These are phyloP conservation scores for Neofusicoccum sp. DNA, from an alignment of 2,329 filamentous ascomycete species.

Conservation along the genomic window DNA sequence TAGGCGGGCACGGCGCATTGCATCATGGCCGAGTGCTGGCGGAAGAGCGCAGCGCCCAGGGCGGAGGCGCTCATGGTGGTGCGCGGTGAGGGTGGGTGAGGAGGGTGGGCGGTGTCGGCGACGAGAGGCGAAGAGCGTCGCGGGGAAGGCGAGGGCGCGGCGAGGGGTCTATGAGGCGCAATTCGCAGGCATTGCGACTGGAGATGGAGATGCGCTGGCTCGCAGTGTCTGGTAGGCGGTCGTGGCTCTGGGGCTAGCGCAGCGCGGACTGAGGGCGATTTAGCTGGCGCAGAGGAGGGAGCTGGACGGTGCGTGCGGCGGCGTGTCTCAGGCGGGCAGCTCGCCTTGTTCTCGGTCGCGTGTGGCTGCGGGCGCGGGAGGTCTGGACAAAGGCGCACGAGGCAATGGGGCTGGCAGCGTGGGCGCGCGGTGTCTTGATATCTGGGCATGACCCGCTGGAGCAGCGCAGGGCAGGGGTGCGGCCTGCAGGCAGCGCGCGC, in stretches of 20 bases:
- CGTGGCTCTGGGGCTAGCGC: slow-evolving; percentile 8
- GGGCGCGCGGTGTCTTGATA: slow-evolving; percentile 10
- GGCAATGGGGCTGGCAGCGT: neutral
- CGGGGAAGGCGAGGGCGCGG: neutral
- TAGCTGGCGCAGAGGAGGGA: neutral
- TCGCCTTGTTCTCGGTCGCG: slow-evolving; percentile 7
- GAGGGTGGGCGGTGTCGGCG: neutral
- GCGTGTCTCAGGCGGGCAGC: slow-evolving; percentile 6
- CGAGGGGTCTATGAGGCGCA: neutral
- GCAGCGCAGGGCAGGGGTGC: neutral
- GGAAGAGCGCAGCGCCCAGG: slow-evolving; percentile 18
- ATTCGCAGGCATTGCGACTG: neutral
- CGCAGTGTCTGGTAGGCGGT: slow-evolving; percentile 13
- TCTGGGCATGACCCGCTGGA: slow-evolving; percentile 6
- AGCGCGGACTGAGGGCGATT: slow-evolving; percentile 2
- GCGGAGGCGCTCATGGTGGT: slow-evolving; percentile 10
- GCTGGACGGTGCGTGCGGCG: slow-evolving; percentile 8
- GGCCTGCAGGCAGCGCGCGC: slow-evolving; percentile 11
- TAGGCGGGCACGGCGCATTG: neutral
- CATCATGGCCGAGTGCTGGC: slow-evolving; percentile 15
- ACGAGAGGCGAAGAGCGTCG: neutral
- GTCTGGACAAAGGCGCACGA: slow-evolving; percentile 12
- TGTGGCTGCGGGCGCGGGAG: neutral
- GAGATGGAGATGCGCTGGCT: neutral
- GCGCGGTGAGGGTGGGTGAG: neutral